Evolutionary conservation across 164 flowering plant genomes (phyloP).

Genomic region (Stephania japonica): DNA sequence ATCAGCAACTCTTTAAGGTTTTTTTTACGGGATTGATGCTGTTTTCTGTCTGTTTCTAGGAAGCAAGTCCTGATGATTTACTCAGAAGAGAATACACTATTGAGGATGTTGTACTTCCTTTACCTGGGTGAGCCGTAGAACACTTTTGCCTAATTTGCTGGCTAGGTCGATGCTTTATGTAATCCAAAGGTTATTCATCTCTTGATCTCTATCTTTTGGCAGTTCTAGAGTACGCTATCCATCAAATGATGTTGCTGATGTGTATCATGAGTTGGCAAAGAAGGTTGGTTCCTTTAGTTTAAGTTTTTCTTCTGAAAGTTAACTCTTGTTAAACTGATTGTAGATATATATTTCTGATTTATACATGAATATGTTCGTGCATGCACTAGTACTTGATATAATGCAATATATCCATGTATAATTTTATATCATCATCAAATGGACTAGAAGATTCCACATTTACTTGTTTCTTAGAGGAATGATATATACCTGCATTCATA

Average conservation of each 20-base stretch:
- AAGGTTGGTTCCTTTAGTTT: slow-evolving; percentile 41
- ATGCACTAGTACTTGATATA: no score
- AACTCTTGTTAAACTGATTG: not conserved
- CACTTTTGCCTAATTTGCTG: not conserved
- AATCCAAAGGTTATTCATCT: not conserved
- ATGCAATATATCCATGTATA: no score
- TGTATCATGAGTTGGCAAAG: slow-evolving; percentile 78
- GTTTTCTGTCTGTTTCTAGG: slow-evolving; percentile 37
- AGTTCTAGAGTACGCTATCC: slow-evolving; percentile 78
- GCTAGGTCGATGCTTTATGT: not conserved
- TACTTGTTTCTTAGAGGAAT: no score
- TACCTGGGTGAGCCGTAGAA: slow-evolving; percentile 69
- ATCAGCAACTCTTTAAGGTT: not conserved
- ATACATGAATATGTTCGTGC: not conserved
- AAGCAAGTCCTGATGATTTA: slow-evolving; percentile 54
- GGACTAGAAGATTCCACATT: no score
- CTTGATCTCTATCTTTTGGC: slow-evolving; percentile 19
- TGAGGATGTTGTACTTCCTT: slow-evolving; percentile 84
- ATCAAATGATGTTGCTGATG: slow-evolving; percentile 55
- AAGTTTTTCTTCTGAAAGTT: no score
- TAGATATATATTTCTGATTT: not conserved
- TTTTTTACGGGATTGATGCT: not conserved
- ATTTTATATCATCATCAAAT: no score
- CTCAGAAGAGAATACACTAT: slow-evolving; percentile 42
- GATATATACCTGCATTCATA: no score